phyloP scores from a whole-genome alignment of 805 yeast species.

The Huiozyma naganishii region DNA sequence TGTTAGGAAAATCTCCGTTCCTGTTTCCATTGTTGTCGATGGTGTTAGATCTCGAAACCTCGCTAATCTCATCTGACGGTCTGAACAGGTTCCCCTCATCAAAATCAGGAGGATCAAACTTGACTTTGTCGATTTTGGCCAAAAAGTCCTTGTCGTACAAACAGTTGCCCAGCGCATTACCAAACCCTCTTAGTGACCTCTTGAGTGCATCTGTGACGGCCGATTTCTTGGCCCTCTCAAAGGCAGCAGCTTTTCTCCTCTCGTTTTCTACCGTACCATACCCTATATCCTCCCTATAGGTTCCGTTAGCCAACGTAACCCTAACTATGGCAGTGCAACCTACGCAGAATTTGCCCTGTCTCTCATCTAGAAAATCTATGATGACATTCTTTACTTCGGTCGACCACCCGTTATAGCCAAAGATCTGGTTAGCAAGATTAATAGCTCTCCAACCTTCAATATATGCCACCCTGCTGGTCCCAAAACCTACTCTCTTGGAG shows the following conservation, averaged over 20 bases:
- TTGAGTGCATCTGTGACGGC: constrained; percentile 78
- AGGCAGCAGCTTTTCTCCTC: constrained; percentile 59
- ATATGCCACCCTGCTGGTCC: constrained; percentile 57
- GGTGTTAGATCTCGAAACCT: constrained; percentile 21
- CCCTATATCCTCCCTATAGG: constrained; percentile 74
- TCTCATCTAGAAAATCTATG: constrained; percentile 62
- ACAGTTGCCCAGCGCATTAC: constrained; percentile 76
- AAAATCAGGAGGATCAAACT: constrained; percentile 36
- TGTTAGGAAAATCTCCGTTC: constrained; percentile 4
- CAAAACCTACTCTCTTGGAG: constrained; percentile 66
- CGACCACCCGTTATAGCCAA: constrained; percentile 79
- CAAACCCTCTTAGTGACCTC: constrained; percentile 68
- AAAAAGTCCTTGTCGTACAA: constrained; percentile 66
- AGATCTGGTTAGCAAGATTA: constrained; percentile 67
- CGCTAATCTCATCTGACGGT: constrained; percentile 26
- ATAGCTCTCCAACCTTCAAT: constrained; percentile 80
- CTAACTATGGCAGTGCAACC: constrained; percentile 68
- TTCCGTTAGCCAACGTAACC: constrained; percentile 63
- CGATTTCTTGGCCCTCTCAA: constrained; percentile 75
- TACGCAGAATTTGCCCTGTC: constrained; percentile 45
- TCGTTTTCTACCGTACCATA: constrained; percentile 78
- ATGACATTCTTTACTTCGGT: constrained; percentile 56
- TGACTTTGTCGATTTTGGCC: constrained; percentile 32
- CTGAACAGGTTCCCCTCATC: constrained; percentile 34
- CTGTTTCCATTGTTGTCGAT: constrained; percentile 6